A percentile compares a stretch with the other conserved stretches of the same genome.
Evolutionary conservation across 306 rosid genomes (phyloP).

Genomic region (Trichosanthes cucumerina): DNA sequence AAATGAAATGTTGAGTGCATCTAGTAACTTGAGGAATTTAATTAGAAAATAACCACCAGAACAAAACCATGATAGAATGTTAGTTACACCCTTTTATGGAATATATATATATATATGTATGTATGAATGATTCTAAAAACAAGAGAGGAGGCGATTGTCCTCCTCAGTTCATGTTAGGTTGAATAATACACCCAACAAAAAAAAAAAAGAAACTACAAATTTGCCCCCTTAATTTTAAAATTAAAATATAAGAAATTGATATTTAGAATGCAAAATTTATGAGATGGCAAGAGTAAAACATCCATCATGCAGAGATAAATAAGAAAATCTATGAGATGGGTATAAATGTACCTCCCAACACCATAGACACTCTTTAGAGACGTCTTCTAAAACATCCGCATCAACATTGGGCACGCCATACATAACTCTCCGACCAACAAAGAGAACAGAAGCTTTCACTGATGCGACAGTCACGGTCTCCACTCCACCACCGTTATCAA

Average conservation of each 20-base stretch:
- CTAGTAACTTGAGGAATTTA: neutral
- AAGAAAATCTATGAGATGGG: neutral
- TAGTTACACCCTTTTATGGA: neutral
- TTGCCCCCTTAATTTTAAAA: neutral
- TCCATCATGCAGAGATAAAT: neutral
- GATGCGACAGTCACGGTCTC: slow-evolving; percentile 40
- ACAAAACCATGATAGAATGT: neutral
- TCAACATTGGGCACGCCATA: slow-evolving; percentile 69
- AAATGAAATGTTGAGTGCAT: neutral
- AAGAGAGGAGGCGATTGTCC: neutral
- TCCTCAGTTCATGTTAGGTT: neutral
- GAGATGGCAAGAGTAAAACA: neutral
- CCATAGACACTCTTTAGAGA: slow-evolving; percentile 69
- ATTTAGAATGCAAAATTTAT: neutral
- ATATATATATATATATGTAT: too few relatives aligned
- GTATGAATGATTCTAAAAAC: too few relatives aligned
- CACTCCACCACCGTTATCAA: slow-evolving; percentile 12
- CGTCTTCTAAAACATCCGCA: slow-evolving; percentile 84
- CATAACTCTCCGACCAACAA: slow-evolving; percentile 63
- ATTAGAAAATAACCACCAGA: neutral
- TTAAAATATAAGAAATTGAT: too few relatives aligned
- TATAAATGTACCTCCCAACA: slow-evolving; percentile 81
- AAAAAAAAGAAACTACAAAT: neutral
- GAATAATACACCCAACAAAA: neutral
- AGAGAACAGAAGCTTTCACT: slow-evolving; percentile 57